phyloP scores from a whole-genome alignment of 108 stramenopile species.

The Pseudonitzschia multiseries region DNA sequence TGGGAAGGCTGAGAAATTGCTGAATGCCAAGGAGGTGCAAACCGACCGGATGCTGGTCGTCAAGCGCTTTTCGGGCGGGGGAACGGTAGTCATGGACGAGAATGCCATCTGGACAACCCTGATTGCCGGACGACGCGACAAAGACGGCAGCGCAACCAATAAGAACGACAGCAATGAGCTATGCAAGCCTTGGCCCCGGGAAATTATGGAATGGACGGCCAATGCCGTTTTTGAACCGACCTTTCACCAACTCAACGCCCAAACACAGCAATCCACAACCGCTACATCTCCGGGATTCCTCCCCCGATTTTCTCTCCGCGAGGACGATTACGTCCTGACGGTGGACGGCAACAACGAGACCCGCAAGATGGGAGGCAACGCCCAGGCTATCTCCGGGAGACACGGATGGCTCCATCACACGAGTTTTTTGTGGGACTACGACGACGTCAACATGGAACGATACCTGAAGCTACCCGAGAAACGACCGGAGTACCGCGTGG shows the following conservation, averaged over 20 bases:
- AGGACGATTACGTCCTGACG: conserved; percentile 90
- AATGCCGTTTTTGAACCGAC: conserved; percentile 67
- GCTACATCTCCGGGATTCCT: neutral
- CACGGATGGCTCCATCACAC: conserved; percentile 94
- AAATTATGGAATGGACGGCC: conserved; percentile 89
- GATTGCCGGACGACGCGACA: conserved; percentile 57
- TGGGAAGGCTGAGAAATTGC: conserved; percentile 74
- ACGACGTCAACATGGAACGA: conserved; percentile 60
- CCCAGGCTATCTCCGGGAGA: conserved; percentile 80
- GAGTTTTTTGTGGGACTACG: conserved; percentile 90
- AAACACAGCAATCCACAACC: neutral
- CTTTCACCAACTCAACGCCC: conserved; percentile 49
- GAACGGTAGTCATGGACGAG: conserved; percentile 91
- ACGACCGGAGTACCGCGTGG: conserved; percentile 86
- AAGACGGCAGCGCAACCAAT: neutral
- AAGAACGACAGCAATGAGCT: neutral
- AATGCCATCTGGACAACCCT: conserved; percentile 80
- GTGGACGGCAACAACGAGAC: conserved; percentile 19
- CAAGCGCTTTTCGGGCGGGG: conserved; percentile 93
- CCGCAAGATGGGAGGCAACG: conserved; percentile 94
- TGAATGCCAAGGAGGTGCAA: conserved; percentile 51
- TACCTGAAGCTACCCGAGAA: conserved; percentile 85
- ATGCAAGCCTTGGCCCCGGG: conserved; percentile 64
- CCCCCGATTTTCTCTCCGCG: conserved; percentile 51
- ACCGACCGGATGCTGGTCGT: conserved; percentile 65